These are phyloP conservation scores for Ceratocystis cacaofunesta DNA, from an alignment of 2,329 filamentous ascomycete species.

Conservation along the genomic window DNA sequence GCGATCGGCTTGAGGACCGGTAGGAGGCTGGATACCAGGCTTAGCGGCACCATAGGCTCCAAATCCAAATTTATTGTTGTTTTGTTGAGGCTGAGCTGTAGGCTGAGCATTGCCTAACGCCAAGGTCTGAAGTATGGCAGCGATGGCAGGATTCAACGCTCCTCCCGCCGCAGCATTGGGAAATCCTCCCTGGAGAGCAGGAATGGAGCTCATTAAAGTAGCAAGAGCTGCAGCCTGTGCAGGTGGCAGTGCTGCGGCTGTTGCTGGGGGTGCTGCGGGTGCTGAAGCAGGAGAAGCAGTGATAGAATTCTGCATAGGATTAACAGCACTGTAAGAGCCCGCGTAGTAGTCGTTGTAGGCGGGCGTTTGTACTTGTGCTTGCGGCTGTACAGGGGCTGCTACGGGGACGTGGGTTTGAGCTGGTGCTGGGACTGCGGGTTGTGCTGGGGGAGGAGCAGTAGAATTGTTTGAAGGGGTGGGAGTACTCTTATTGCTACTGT, in stretches of 20 bases:
- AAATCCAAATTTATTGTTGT: slow-evolving; percentile 1
- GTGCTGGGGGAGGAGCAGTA: slow-evolving; percentile 21
- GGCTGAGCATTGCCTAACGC: slow-evolving; percentile 5
- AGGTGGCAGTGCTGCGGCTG: not conserved
- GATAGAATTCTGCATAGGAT: slow-evolving; percentile 19
- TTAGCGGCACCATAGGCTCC: slow-evolving; percentile 9
- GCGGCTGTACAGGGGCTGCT: slow-evolving; percentile 21
- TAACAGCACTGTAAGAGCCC: slow-evolving; percentile 16
- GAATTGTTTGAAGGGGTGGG: slow-evolving; percentile 33
- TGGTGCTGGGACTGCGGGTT: not conserved
- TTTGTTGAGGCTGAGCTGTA: not conserved
- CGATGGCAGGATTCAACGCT: slow-evolving; percentile 9
- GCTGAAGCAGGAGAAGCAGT: slow-evolving; percentile 21
- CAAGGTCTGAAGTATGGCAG: slow-evolving; percentile 15
- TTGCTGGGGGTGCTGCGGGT: slow-evolving; percentile 12
- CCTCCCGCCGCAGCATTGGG: slow-evolving; percentile 5
- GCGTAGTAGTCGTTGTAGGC: slow-evolving; percentile 10
- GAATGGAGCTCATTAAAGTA: slow-evolving; percentile 8
- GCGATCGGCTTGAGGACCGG: slow-evolving; percentile 14
- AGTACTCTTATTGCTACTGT: slow-evolving; percentile 44
- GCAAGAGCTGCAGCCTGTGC: slow-evolving; percentile 15
- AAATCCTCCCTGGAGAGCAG: slow-evolving; percentile 8
- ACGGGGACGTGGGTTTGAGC: slow-evolving; percentile 21
- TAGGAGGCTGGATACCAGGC: slow-evolving; percentile 11
- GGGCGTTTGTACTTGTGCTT: not conserved